These are phyloP conservation scores for Astrocystis sublimbata DNA, from an alignment of 495 filamentous ascomycete species.

Conservation along the genomic window DNA sequence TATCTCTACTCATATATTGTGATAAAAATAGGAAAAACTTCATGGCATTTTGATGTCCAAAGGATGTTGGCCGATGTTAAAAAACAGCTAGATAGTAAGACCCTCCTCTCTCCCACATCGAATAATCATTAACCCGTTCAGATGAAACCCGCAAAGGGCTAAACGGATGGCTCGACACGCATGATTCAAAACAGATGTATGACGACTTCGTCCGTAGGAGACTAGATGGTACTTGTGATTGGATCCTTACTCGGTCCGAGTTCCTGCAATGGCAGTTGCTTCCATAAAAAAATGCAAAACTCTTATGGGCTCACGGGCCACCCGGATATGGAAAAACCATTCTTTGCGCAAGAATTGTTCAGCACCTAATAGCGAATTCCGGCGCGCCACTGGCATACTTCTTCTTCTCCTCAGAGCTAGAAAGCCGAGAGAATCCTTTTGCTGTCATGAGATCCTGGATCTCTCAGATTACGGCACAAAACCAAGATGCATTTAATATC, in stretches of 20 bases:
- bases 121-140: background rate
- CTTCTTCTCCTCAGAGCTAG: slow-evolving; percentile 29
- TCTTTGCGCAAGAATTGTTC: slow-evolving; percentile 28
- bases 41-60: background rate
- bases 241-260: slow-evolving; percentile 25
- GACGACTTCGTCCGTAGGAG: slow-evolving; percentile 20
- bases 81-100: slow-evolving; percentile 5
- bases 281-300: slow-evolving; percentile 6
- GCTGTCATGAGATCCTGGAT: slow-evolving; percentile 31
- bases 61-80: background rate
- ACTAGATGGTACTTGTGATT: slow-evolving; percentile 30
- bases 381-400: slow-evolving; percentile 25
- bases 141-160: background rate
- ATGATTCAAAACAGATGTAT: background rate
- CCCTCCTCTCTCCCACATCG: background rate
- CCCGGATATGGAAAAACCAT: slow-evolving; percentile 36
- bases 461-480: slow-evolving; percentile 21
- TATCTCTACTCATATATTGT: background rate
- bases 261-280: slow-evolving; percentile 24
- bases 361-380: slow-evolving; percentile 19
- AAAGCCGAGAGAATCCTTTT: slow-evolving; percentile 23
- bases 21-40: background rate
- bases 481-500: slow-evolving; percentile 22
- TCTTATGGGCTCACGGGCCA: slow-evolving; percentile 34
- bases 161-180: background rate